Evolutionary conservation across 1,284 basidiomycete genomes (phyloP).

Genomic region (Irpex lacteus): DNA sequence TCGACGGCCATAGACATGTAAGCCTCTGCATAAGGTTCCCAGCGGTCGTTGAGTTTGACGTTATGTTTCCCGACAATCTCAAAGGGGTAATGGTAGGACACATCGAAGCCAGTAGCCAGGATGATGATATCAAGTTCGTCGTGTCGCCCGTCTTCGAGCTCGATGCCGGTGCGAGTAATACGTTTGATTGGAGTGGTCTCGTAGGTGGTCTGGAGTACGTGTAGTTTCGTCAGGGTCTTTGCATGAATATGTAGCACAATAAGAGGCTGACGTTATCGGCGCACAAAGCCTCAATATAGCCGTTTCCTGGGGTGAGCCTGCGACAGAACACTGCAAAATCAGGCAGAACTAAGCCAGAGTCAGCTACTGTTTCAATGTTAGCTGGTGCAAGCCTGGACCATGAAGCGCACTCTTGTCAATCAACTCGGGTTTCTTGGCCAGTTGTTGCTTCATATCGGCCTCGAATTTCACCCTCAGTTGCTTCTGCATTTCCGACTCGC

Average conservation of each 20-base stretch:
- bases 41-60: conserved; percentile 44
- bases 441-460: conserved; percentile 45
- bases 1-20: conserved; percentile 56
- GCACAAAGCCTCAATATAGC: conserved; percentile 61
- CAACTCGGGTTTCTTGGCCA: conserved; percentile 58
- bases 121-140: conserved; percentile 54
- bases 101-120: conserved; percentile 37
- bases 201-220: conserved; percentile 39
- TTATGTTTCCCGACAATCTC: conserved; percentile 51
- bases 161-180: conserved; percentile 52
- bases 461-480: conserved; percentile 38
- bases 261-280: conserved; percentile 47
- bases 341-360: conserved; percentile 56
- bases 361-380: not conserved
- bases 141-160: conserved; percentile 49
- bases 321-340: conserved; percentile 55
- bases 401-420: conserved; percentile 42
- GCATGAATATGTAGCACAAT: not conserved
- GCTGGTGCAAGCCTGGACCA: not conserved
- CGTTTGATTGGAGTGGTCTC: conserved; percentile 36
- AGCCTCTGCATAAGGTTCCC: conserved; percentile 50
- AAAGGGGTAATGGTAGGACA: conserved; percentile 46
- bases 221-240: conserved; percentile 39
- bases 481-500: conserved; percentile 40
- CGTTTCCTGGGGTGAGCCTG: conserved; percentile 60